phyloP scores from a whole-genome alignment of 2,329 filamentous ascomycete species.

The Colletotrichum lindemuthianum region DNA sequence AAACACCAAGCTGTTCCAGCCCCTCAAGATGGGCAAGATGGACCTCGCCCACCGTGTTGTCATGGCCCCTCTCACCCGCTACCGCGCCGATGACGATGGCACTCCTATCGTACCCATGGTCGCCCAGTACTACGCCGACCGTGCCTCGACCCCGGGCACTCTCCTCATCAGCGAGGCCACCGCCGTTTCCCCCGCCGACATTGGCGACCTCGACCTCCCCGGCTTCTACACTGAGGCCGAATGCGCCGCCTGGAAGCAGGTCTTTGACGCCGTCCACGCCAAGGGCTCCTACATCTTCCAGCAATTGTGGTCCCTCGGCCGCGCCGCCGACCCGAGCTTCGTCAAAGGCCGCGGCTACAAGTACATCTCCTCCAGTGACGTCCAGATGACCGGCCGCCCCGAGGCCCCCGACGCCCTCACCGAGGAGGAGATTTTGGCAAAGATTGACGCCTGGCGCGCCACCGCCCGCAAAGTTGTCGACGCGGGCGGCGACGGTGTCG shows the following conservation, averaged over 20 bases:
- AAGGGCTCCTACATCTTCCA: conserved; percentile 43
- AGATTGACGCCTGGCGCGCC: conserved; percentile 65
- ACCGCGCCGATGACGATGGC: conserved; percentile 55
- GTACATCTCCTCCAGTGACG: conserved; percentile 40
- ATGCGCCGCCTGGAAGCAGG: conserved; percentile 42
- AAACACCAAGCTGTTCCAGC: conserved; percentile 51
- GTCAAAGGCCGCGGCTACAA: conserved; percentile 39
- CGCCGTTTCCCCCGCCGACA: conserved; percentile 40
- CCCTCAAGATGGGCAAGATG: conserved; percentile 52
- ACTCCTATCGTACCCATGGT: conserved; percentile 41
- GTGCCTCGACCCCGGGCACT: conserved; percentile 55
- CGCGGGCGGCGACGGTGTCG: conserved; percentile 58
- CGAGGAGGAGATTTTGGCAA: conserved; percentile 65
- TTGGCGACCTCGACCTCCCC: conserved; percentile 45
- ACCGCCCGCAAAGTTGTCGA: conserved; percentile 60
- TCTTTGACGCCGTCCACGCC: conserved; percentile 43
- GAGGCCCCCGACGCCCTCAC: conserved; percentile 38
- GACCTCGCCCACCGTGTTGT: conserved; percentile 57
- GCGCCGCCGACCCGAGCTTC: conserved; percentile 33
- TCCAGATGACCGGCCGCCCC: conserved; percentile 40
- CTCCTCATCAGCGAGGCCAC: conserved; percentile 46
- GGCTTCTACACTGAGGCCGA: conserved; percentile 53
- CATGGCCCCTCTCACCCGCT: conserved; percentile 68
- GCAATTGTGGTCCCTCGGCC: conserved; percentile 37
- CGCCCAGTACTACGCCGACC: conserved; percentile 44